Evolutionary conservation across 208 protist genomes (phyloP).

Genomic region (Trypanosoma melophagium): DNA sequence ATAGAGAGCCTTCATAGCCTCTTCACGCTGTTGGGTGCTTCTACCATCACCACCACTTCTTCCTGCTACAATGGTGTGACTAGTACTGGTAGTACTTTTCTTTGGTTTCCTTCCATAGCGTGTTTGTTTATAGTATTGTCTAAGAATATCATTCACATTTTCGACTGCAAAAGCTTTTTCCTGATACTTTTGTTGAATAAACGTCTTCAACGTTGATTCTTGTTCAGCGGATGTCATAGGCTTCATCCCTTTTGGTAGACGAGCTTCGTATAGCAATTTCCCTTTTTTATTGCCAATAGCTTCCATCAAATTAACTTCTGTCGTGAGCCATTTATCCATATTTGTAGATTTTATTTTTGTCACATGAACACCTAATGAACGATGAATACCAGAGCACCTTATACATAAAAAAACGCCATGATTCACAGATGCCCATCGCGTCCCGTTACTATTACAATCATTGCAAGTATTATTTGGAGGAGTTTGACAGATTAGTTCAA

Average conservation of each 20-base stretch:
- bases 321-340: constrained; percentile 85
- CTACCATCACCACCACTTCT: background rate
- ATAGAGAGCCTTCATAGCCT: constrained; percentile 45
- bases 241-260: constrained; percentile 29
- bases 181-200: constrained; percentile 77
- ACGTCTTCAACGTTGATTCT: constrained; percentile 45
- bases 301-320: constrained; percentile 72
- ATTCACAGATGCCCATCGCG: constrained; percentile 90
- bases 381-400: constrained; percentile 92
- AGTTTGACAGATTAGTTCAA: constrained; percentile 61
- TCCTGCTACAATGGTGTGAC: background rate
- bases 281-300: constrained; percentile 70
- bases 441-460: constrained; percentile 80
- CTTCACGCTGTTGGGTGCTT: constrained; percentile 20
- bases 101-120: constrained; percentile 50
- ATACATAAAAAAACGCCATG: constrained; percentile 92
- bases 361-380: constrained; percentile 91
- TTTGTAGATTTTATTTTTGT: constrained; percentile 93
- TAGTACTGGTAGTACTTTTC: constrained; percentile 8
- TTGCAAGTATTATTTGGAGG: constrained; percentile 77
- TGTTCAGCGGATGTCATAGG: constrained; percentile 22
- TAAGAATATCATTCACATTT: constrained; percentile 41
- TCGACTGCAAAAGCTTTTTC: constrained; percentile 58
- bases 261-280: constrained; percentile 61
- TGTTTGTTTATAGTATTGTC: constrained; percentile 53